These are phyloP conservation scores for Margaritispora aquatica DNA, from an alignment of 495 filamentous ascomycete genomes.

Conservation along the genomic window DNA sequence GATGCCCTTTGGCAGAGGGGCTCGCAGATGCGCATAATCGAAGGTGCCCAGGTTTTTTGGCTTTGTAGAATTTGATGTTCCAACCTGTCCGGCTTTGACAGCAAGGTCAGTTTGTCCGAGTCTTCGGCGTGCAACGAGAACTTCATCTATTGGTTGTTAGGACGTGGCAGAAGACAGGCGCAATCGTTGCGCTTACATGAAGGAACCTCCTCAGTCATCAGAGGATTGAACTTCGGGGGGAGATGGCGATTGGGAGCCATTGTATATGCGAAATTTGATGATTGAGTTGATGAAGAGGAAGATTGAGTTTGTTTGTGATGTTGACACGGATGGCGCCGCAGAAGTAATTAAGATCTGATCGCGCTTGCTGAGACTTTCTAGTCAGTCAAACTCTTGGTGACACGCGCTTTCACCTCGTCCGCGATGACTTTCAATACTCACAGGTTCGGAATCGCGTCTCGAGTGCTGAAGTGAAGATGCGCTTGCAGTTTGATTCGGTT, in stretches of 20 bases:
- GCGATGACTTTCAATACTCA: neutral
- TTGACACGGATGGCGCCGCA: neutral
- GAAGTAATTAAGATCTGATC: neutral
- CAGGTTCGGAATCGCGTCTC: neutral
- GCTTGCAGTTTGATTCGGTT: neutral
- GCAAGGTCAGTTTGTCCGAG: slow-evolving; percentile 87
- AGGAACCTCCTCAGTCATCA: slow-evolving; percentile 67
- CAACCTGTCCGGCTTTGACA: slow-evolving; percentile 64
- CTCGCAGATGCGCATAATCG: slow-evolving; percentile 92
- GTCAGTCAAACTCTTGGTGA: neutral
- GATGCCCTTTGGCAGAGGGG: slow-evolving; percentile 82
- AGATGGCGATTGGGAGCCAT: slow-evolving; percentile 59
- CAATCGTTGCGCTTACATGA: slow-evolving; percentile 46
- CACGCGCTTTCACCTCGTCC: neutral
- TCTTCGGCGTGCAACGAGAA: slow-evolving; percentile 77
- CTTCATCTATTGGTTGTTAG: slow-evolving; percentile 55
- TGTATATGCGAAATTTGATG: neutral
- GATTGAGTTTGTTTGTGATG: neutral
- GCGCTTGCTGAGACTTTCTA: neutral
- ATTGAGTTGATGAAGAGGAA: neutral
- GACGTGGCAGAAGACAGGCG: slow-evolving; percentile 18
- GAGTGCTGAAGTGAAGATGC: neutral
- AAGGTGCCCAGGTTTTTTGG: slow-evolving; percentile 72
- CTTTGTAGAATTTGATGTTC: slow-evolving; percentile 59
- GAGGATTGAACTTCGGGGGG: slow-evolving; percentile 67